phyloP scores from a whole-genome alignment of 352 stramenopile species.

The Peronospora farinosa region DNA sequence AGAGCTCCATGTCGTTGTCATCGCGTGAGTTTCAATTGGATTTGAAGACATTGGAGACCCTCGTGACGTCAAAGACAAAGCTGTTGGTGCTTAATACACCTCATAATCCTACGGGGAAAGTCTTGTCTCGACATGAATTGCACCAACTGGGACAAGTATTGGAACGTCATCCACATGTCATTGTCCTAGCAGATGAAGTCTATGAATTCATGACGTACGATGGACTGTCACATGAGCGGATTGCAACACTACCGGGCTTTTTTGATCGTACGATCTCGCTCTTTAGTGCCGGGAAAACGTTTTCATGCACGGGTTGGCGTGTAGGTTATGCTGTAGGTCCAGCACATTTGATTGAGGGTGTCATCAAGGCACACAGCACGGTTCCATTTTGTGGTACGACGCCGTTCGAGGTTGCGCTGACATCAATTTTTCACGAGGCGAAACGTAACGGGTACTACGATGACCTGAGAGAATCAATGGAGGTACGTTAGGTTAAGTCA shows the following conservation, averaged over 20 bases:
- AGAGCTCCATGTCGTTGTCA: constrained; percentile 43
- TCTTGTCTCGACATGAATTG: constrained; percentile 93
- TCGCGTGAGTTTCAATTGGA: constrained; percentile 84
- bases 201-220: constrained; percentile 97
- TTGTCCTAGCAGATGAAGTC: constrained; percentile 97
- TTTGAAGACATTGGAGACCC: constrained; percentile 70
- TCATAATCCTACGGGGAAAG: constrained; percentile 98
- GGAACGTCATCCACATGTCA: constrained; percentile 74
- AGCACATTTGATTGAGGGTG: constrained; percentile 42
- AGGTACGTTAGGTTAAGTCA: constrained; percentile 27
- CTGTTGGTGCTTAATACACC: constrained; percentile 97
- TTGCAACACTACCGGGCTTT: constrained; percentile 77
- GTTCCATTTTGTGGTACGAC: constrained; percentile 93
- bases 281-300: constrained; percentile 90
- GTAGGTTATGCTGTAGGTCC: constrained; percentile 79
- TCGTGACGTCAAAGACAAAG: constrained; percentile 88
- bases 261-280: constrained; percentile 89
- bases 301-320: constrained; percentile 91
- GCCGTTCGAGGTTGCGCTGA: constrained; percentile 91
- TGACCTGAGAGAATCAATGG: constrained; percentile 52
- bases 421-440: constrained; percentile 78
- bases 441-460: constrained; percentile 86
- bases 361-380: constrained; percentile 76
- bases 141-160: constrained; percentile 85
- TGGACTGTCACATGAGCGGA: constrained; percentile 54